Conservation (phyloP, 192 early-diverging fungal species). For the Backusella parvicylindrica region DNA sequence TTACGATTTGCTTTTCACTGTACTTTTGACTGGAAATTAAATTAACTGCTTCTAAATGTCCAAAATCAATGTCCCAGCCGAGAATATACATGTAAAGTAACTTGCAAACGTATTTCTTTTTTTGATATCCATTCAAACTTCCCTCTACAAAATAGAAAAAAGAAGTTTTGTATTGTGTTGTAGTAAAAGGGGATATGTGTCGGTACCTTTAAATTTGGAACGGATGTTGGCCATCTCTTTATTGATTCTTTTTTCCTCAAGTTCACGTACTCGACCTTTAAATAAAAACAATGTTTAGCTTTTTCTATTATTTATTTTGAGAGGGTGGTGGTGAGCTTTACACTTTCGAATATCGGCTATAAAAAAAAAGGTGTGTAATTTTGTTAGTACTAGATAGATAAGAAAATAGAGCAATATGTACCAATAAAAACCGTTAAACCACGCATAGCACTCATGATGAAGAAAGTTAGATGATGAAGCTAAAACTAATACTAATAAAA, state of each 20-base stretch:
- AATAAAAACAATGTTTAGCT: background rate
- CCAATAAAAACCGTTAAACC: conserved; percentile 12
- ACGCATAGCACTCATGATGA: conserved; percentile 14
- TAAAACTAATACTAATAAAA: background rate
- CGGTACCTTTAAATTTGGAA: conserved; percentile 93
- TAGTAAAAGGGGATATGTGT: background rate
- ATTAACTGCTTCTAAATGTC: conserved; percentile 94
- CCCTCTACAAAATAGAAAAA: conserved; percentile 61
- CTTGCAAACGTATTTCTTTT: conserved; percentile 99
- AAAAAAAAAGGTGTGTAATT: conserved; percentile 74
- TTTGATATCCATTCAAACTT: conserved; percentile 93
- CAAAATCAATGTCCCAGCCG: conserved; percentile 98
- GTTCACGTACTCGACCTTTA: conserved; percentile 89
- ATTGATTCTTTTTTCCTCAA: conserved; percentile 98
- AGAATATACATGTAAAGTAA: conserved; percentile 99
- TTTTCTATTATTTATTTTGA: background rate
- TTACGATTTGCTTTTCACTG: conserved; percentile 97
- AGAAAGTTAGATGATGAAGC: background rate
- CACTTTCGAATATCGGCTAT: conserved; percentile 98
- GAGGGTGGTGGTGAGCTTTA: too few relatives aligned
- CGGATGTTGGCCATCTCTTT: conserved; percentile 99
- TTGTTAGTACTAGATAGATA: background rate
- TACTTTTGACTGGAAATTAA: conserved; percentile 87
- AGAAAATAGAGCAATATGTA: background rate
- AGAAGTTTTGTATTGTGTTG: background rate